A percentile compares a stretch with the other conserved stretches of the same genome.
Evolutionary conservation across 163 green algal species (phyloP).

Genomic region (Scenedesmus sp.): DNA sequence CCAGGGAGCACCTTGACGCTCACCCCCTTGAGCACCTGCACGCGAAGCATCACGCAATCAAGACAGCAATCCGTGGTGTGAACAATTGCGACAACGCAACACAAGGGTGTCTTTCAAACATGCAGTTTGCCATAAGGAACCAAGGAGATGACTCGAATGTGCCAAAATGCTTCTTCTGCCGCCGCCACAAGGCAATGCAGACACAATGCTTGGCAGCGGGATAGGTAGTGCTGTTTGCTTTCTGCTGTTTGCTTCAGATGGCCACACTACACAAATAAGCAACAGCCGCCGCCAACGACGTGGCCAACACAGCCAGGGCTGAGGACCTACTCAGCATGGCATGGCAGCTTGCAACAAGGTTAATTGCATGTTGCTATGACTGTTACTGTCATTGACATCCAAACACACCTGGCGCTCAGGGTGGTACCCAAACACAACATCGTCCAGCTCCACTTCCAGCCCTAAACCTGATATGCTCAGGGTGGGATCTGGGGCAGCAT

Average conservation of each 20-base stretch:
- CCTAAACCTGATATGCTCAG: constrained; percentile 35
- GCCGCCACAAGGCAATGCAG: too few relatives aligned
- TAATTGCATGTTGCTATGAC: background rate
- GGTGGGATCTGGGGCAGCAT: background rate
- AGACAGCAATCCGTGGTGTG: background rate
- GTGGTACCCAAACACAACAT: constrained; percentile 78
- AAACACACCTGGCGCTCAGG: constrained; percentile 58
- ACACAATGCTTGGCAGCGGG: too few relatives aligned
- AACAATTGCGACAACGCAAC: background rate
- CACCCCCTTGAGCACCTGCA: constrained; percentile 65
- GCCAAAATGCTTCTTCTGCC: too few relatives aligned
- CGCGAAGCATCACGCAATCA: background rate
- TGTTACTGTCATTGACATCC: background rate
- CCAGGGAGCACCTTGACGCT: constrained; percentile 62
- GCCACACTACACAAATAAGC: too few relatives aligned
- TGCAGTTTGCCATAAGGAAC: too few relatives aligned
- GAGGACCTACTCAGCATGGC: too few relatives aligned
- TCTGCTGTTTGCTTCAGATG: too few relatives aligned
- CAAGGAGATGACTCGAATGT: too few relatives aligned
- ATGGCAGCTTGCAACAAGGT: background rate
- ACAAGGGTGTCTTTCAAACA: too few relatives aligned
- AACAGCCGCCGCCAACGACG: too few relatives aligned
- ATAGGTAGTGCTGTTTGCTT: too few relatives aligned
- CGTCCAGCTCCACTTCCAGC: constrained; percentile 72
- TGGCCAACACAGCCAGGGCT: too few relatives aligned